These are phyloP conservation scores for Orbilia brochopaga DNA, from an alignment of 2,329 filamentous ascomycete species.

Conservation along the genomic window DNA sequence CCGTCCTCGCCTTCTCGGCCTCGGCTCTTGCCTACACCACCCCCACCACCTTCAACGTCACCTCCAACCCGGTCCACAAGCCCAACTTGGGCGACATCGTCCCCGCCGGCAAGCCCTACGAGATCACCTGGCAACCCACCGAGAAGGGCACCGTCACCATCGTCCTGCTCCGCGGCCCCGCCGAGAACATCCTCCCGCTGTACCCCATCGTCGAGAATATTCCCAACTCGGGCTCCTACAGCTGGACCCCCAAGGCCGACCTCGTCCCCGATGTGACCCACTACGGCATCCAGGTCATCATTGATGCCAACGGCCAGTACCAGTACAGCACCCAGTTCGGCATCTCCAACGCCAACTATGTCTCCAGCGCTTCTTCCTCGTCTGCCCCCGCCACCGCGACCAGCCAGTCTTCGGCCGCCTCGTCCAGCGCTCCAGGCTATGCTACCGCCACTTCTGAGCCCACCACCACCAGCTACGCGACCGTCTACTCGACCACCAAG, in stretches of 20 bases:
- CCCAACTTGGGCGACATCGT: conserved; percentile 64
- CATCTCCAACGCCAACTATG: conserved; percentile 60
- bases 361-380: conserved; percentile 33
- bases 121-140: conserved; percentile 65
- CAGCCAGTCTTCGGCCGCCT: too few relatives aligned
- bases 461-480: conserved; percentile 47
- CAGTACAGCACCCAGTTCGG: conserved; percentile 70
- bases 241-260: conserved; percentile 63
- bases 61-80: conserved; percentile 65
- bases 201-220: conserved; percentile 62
- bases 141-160: conserved; percentile 64
- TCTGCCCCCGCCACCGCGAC: conserved; percentile 48
- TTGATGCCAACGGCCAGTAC: conserved; percentile 66
- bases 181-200: conserved; percentile 63
- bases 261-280: conserved; percentile 62
- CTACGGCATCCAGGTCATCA: conserved; percentile 69
- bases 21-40: conserved; percentile 54
- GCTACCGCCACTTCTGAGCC: conserved; percentile 53
- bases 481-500: conserved; percentile 48
- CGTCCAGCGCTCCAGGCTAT: too few relatives aligned
- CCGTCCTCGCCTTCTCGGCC: conserved; percentile 53
- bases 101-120: conserved; percentile 64
- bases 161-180: conserved; percentile 67
- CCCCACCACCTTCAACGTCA: conserved; percentile 54
- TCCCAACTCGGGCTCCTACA: conserved; percentile 65